Evolutionary conservation across 2,329 filamentous ascomycete genomes (phyloP), one percentile per base, ranked within the genome.

Genomic region (Neonectria magnoliae): DNA sequence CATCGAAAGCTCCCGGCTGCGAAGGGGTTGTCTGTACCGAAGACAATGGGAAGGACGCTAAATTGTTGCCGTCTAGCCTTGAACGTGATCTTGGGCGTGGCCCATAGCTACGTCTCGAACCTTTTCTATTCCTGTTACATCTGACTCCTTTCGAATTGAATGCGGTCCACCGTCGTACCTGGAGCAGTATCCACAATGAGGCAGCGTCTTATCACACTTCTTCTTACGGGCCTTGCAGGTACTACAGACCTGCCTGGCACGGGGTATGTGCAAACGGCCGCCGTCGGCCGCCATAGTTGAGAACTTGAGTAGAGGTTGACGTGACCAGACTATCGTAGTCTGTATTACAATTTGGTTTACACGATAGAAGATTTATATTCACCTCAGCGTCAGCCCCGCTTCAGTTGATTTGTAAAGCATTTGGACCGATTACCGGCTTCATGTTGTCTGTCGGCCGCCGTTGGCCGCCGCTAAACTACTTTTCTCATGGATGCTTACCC

Each of bases 201-300:
- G 60, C 11, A 57, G 36, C 14, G 14, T n/a, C 20, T 38, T 44
- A 16, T 45, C n/a, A 33, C 60, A 62, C 54, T 9, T 57, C 22
- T 57, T 57, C 60, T 62, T 62, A 1, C 53, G 60, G 3, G 36
- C 29, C 22, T 62, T 62, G 33, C 54, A 53, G 7, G 31, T 52
- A 1, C 18, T 18, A 10, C 53, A 57, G 11, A 33, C 53, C 11
- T 52, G 53, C 11, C 53, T 33, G 11, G 59, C 51, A 3, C 10
- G 27, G 4, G 18, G 14, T 45, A 16, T 18, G 2, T 27, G 27
- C 1, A 14, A 48, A 7, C 22, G 52, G 31, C 52, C 22, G 59
- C 44, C 45, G 38, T 50, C 36, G 53, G 59, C 44, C 45, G 45
- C 45, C 53, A 62, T 62, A 22, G 14, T 47, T 14, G 18, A 16